phyloP scores from a whole-genome alignment of 2,329 filamentous ascomycete species.

The Penicillium sp. region DNA sequence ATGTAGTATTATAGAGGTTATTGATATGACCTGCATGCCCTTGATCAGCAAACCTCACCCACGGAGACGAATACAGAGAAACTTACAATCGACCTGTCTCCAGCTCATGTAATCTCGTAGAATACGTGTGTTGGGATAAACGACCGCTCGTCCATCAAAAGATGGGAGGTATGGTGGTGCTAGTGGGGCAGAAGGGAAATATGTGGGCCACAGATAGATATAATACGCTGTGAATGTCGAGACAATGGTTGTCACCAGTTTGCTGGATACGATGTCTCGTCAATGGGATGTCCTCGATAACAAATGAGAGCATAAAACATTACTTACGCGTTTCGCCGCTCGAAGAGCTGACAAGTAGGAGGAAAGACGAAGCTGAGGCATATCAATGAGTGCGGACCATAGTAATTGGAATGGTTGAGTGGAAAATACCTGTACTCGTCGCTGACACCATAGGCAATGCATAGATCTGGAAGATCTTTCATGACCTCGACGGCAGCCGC shows the following conservation, averaged over 20 bases:
- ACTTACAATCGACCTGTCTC: slow-evolving; percentile 91
- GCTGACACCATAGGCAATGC: slow-evolving; percentile 87
- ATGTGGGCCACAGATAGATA: slow-evolving; percentile 73
- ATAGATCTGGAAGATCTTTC: slow-evolving; percentile 78
- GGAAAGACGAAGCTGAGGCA: slow-evolving; percentile 77
- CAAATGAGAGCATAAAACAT: not conserved
- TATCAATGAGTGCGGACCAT: not conserved
- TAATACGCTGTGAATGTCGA: slow-evolving; percentile 95
- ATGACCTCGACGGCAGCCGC: slow-evolving; percentile 82
- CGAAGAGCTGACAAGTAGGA: slow-evolving; percentile 78
- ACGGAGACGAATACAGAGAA: not conserved
- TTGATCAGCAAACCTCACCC: not conserved
- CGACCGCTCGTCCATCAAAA: slow-evolving; percentile 89
- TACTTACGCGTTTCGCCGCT: slow-evolving; percentile 73
- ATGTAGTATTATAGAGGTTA: slow-evolving; percentile 96
- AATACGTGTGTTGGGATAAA: slow-evolving; percentile 80
- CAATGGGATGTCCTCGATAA: not conserved
- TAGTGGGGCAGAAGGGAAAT: slow-evolving; percentile 71
- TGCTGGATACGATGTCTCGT: slow-evolving; percentile 54
- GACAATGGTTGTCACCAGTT: slow-evolving; percentile 85
- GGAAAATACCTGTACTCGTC: slow-evolving; percentile 71
- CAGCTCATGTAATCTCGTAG: slow-evolving; percentile 94
- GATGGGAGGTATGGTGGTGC: slow-evolving; percentile 72
- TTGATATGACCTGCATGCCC: slow-evolving; percentile 78
- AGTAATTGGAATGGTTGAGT: not conserved